Base-by-base conservation (phyloP, 1,139 yeast genomes). In the Geotrichum europaeum region DNA sequence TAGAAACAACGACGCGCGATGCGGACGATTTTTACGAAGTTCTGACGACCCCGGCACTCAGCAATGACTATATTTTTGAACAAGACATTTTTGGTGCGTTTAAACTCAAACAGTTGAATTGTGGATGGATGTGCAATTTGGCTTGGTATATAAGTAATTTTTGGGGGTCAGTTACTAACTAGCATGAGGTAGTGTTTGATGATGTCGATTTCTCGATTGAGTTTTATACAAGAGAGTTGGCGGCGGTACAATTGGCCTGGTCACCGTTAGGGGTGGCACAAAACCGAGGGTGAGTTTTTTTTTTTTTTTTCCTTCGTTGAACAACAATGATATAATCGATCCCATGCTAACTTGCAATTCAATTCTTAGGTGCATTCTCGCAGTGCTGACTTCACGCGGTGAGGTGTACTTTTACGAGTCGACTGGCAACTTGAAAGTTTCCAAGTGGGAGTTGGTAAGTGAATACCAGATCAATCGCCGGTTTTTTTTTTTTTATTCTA, bases 331-430 rank as follows among this genome's bases (percentile, higher is more conserved):
- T n/a, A 18, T 30, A 15, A 20, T 36, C 24, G 24, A 36, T 40
- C 4, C 18, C 15, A 5, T 40, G 18, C 47, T 40, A n/a, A 40
- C 18, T 47, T 28, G 15, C 13, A 18, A 12, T 24, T 20, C 1
- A 7, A 12, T 24, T 20, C 1, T 2, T 30, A 60, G 62, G 4
- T 60, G 62, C 32, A 52, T 60, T 6, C 22, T 60, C 36, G 47
- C 60, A 12, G 62, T 60, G 36, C 50, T 60, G 24, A 60, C 62
- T 4, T 50, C 53, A 6, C 53, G 60, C 24, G 60, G 60, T 5
- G 62, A 60, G 34, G 58, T 57, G 45, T 51, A 53, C 22, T 53
- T 60, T 28, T 60, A 51, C 49, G 62, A 60, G 47, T 55, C 55
- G 6, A 56, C 34, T 10, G 58, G 58, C 18, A 53, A 53, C 43